A percentile compares a stretch with the other conserved stretches of the same genome.
phyloP scores from a whole-genome alignment of 2,329 filamentous ascomycete genomes.

The Penicillium decumbens region DNA sequence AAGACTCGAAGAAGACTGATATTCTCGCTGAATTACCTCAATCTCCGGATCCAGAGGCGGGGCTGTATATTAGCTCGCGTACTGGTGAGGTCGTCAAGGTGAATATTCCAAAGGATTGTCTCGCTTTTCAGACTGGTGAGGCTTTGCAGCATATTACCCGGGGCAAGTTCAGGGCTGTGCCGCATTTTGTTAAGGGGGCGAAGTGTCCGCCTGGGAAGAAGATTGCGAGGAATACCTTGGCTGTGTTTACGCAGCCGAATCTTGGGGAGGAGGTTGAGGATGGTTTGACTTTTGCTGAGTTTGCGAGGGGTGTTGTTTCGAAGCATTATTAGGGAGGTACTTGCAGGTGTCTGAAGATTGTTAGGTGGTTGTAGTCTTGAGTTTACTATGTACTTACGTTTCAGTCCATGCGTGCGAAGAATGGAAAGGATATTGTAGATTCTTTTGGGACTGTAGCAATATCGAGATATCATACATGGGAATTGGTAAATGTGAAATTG shows the following conservation, averaged over 20 bases:
- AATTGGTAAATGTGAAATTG: background rate
- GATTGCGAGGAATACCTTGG: slow-evolving; percentile 79
- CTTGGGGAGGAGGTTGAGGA: slow-evolving; percentile 65
- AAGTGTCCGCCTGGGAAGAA: slow-evolving; percentile 49
- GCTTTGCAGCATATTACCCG: slow-evolving; percentile 83
- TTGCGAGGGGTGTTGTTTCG: slow-evolving; percentile 75
- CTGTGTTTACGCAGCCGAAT: slow-evolving; percentile 96
- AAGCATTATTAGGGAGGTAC: slow-evolving; percentile 48
- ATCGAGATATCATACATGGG: background rate
- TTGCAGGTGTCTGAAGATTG: slow-evolving; percentile 34
- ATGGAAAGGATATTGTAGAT: background rate
- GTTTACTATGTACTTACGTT: too few relatives aligned
- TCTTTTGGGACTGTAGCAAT: background rate
- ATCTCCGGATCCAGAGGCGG: slow-evolving; percentile 78
- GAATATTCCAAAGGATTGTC: slow-evolving; percentile 80
- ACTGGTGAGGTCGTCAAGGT: slow-evolving; percentile 81
- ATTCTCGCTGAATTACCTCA: slow-evolving; percentile 63
- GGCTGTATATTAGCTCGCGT: slow-evolving; percentile 90
- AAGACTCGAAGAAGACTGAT: slow-evolving; percentile 31
- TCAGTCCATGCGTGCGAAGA: too few relatives aligned
- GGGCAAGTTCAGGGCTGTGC: slow-evolving; percentile 90
- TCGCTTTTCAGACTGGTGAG: slow-evolving; percentile 95
- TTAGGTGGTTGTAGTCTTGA: slow-evolving; percentile 5
- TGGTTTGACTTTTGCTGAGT: slow-evolving; percentile 69
- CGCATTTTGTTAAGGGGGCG: slow-evolving; percentile 86